Evolutionary conservation across 2,329 filamentous ascomycete species (phyloP), one percentile per base, ranked within the genome.

Genomic region (Phaeosphaeria sp.): DNA sequence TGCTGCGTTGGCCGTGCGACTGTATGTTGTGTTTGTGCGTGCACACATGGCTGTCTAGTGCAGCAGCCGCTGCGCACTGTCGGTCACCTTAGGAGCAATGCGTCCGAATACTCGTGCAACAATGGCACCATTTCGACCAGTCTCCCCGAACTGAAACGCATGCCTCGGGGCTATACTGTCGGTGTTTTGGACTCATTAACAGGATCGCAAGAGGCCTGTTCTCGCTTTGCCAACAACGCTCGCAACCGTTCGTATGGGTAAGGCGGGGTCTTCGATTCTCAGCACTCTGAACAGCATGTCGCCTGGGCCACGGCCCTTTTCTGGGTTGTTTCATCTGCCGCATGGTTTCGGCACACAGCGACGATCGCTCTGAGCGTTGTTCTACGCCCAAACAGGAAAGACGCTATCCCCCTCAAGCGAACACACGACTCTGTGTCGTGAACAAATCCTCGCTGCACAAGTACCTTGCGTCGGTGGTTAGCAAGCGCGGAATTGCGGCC

Each of bases 251-350:
- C 30, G 13, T 36, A 36, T 36, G 30, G 30, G 13, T 11, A 61
- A 56, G 62, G 66, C 66, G 66, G 67, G 67, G 64, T 50, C 57
- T 58, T 49, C 56, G 47, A 41, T 11, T 5, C 36, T 50, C 33
- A n/a, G 20, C 27, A 39, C 17, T 43, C 25, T 56, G 57, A 42
- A 55, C 3, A 36, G 60, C 54, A 54, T 53, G 65, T 51, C 55
- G 58, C 56, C 64, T 56, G 56, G 55, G 56, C 33, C 39, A 51
- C 53, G 58, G 64, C 59, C 52, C 62, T 61, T 50, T 50, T 52
- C 60, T 65, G 64, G 70, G 65, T 59, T 70, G 70, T 72, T 71
- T 72, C 70, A 72, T 52, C 47, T 23, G 54, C 53, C 51, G 54
- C 52, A 33, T 52, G 57, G 59, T 58, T 58, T 60, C 21, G 52